A percentile compares a stretch with the other conserved stretches of the same genome.
phyloP scores from a whole-genome alignment of 805 yeast species.

The Cyberlindnera misumaiensis region DNA sequence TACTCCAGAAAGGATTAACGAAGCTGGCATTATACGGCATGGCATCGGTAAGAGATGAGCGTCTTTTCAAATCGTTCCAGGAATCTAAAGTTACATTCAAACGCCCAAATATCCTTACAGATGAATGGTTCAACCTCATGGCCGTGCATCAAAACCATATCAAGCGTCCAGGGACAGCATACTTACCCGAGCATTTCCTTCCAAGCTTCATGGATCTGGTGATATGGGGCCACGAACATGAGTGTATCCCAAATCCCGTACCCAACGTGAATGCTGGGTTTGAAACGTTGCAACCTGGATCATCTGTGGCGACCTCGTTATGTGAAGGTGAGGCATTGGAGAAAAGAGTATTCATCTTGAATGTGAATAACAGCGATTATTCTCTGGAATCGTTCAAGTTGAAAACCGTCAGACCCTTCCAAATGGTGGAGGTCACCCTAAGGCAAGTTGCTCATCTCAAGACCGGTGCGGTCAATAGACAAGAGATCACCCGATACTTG shows the following conservation, averaged over 20 bases:
- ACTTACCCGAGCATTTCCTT: slow-evolving; percentile 76
- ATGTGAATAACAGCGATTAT: slow-evolving; percentile 51
- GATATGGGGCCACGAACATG: slow-evolving; percentile 98
- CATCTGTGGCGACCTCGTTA: slow-evolving; percentile 87
- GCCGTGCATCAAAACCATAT: slow-evolving; percentile 87
- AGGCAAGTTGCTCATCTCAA: slow-evolving; percentile 43
- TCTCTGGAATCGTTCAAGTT: slow-evolving; percentile 55
- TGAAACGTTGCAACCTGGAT: slow-evolving; percentile 85
- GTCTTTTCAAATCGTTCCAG: slow-evolving; percentile 74
- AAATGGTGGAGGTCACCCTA: slow-evolving; percentile 59
- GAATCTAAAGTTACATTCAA: slow-evolving; percentile 75
- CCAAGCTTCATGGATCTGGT: slow-evolving; percentile 80
- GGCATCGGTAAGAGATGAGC: slow-evolving; percentile 83
- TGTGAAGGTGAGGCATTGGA: slow-evolving; percentile 76
- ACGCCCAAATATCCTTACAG: slow-evolving; percentile 51
- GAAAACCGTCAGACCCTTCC: slow-evolving; percentile 75
- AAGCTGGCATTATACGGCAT: slow-evolving; percentile 83
- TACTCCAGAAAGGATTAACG: slow-evolving; percentile 78
- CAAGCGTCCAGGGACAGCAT: slow-evolving; percentile 71
- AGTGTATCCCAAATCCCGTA: slow-evolving; percentile 69
- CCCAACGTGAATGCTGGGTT: slow-evolving; percentile 52
- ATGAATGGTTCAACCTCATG: slow-evolving; percentile 78
- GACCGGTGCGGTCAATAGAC: slow-evolving; percentile 55
- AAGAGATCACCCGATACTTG: slow-evolving; percentile 54
- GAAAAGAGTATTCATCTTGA: slow-evolving; percentile 69